Evolutionary conservation across 129 eudicot species (phyloP), one percentile per base, ranked within the genome.

Genomic region (Scalesia atractyloides): DNA sequence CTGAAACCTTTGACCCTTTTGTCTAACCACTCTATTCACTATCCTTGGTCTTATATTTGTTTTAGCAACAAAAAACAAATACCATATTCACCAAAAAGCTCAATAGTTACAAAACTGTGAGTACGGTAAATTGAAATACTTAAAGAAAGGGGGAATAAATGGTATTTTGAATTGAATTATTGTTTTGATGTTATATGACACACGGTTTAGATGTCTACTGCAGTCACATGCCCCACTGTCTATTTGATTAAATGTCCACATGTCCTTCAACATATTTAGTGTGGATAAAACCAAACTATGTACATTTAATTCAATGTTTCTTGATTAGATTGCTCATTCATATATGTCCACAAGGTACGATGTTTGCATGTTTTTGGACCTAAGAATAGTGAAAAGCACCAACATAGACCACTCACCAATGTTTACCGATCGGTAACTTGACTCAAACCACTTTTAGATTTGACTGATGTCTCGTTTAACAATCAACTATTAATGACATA

Each of bases 221-320:
- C 66, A 78, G 73, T 63, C 82, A 78, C 76, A 78, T 70, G 82
- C 65, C 77, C 73, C 53, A 62, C 76, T 70, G 48, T 70, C 64
- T 70, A 70, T 64, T 62, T 77, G 82, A 77, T 77, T 70, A 70
- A 70, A 70, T 78, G 77, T 70, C 17, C 37, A 24, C 72, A 63
- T 62, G 82, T 78, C 70, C 82, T 39, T 50, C 11, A 70, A 78
- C 37, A 70, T 62, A 78, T 62, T 22, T 78, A 70, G 76, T 49
- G 81, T 78, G 51, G 77, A 78, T 70, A 63, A 78, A 78, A 78
- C 82, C 72, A 70, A 78, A 78, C 59, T 62, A 62, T 71, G 82
- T 78, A 70, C 82, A 76, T 73, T 66, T 75, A 53, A 43, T 63
- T 70, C 81, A 77, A 34, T 63, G 66, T 78, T 70, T 69, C 24